Conservation (phyloP, 2,329 filamentous ascomycete species). For the Ceratocystis cubensis region DNA sequence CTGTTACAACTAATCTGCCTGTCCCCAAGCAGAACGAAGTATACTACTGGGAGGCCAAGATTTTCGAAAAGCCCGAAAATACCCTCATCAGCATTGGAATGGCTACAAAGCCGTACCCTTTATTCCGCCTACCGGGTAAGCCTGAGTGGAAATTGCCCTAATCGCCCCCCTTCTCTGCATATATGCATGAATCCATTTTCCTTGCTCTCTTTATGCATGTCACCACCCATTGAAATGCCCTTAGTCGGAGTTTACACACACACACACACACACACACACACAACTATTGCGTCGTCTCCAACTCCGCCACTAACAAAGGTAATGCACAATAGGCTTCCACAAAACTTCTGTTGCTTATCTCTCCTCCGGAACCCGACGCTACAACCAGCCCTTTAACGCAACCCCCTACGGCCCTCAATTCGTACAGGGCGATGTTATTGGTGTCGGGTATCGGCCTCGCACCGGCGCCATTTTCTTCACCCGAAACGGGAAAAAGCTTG, state of each 20-base stretch:
- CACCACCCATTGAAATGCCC: background rate
- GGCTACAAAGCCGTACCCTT: conserved; percentile 90
- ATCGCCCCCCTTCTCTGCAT: background rate
- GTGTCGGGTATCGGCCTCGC: conserved; percentile 85
- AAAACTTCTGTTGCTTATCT: conserved; percentile 86
- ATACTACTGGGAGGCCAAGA: conserved; percentile 98
- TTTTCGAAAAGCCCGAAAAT: conserved; percentile 90
- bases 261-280: background rate
- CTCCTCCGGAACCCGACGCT: conserved; percentile 72
- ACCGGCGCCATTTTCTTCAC: conserved; percentile 97
- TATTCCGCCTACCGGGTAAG: conserved; percentile 86
- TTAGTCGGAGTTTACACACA: background rate
- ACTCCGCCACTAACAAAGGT: background rate
- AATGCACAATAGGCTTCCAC: conserved; percentile 54
- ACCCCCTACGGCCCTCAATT: conserved; percentile 71
- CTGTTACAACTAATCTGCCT: conserved; percentile 89
- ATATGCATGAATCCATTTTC: background rate
- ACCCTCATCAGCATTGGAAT: conserved; percentile 84
- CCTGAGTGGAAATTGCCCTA: conserved; percentile 7
- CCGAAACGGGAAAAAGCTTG: conserved; percentile 91
- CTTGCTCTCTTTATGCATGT: background rate
- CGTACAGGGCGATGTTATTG: conserved; percentile 89
- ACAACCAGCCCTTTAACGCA: conserved; percentile 80
- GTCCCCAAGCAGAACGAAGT: conserved; percentile 98
- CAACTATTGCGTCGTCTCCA: background rate